Percentiles rank a stretch among this genome's conserved stretches.
These are phyloP conservation scores for Neurospora sp. DNA, from an alignment of 2,329 filamentous ascomycete species.

Conservation along the genomic window DNA sequence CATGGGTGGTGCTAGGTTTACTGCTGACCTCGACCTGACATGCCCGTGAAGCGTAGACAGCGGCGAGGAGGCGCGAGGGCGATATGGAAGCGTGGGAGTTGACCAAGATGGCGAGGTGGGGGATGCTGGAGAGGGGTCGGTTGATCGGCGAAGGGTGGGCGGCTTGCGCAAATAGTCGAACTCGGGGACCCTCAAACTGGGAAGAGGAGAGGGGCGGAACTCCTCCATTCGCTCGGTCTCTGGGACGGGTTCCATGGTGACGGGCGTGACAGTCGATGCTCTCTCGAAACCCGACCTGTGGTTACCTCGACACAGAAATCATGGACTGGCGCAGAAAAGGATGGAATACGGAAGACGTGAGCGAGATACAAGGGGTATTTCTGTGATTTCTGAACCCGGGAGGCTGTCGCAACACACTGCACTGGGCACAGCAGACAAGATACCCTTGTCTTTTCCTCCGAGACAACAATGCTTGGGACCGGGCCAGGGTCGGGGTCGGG, in stretches of 20 bases:
- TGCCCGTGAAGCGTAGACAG: constrained; percentile 40
- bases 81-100: constrained; percentile 41
- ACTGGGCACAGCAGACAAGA: not conserved
- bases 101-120: constrained; percentile 42
- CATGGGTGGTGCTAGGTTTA: constrained; percentile 45
- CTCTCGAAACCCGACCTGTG: constrained; percentile 11
- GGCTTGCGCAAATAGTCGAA: constrained; percentile 40
- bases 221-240: constrained; percentile 60
- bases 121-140: constrained; percentile 43
- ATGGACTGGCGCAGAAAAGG: not conserved
- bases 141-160: constrained; percentile 44
- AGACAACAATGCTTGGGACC: not conserved
- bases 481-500: not conserved
- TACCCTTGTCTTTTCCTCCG: not conserved
- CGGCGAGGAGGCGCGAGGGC: constrained; percentile 53
- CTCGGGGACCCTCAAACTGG: constrained; percentile 39
- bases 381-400: not conserved
- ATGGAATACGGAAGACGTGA: not conserved
- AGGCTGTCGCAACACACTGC: not conserved
- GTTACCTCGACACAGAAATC: constrained; percentile 2
- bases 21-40: constrained; percentile 47
- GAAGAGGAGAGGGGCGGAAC: constrained; percentile 48
- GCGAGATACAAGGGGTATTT: not conserved
- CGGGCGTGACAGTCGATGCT: constrained; percentile 9
- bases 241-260: constrained; percentile 55